Conservation (phyloP, 495 filamentous ascomycete genomes). For the Talaromyces stipitatus region DNA sequence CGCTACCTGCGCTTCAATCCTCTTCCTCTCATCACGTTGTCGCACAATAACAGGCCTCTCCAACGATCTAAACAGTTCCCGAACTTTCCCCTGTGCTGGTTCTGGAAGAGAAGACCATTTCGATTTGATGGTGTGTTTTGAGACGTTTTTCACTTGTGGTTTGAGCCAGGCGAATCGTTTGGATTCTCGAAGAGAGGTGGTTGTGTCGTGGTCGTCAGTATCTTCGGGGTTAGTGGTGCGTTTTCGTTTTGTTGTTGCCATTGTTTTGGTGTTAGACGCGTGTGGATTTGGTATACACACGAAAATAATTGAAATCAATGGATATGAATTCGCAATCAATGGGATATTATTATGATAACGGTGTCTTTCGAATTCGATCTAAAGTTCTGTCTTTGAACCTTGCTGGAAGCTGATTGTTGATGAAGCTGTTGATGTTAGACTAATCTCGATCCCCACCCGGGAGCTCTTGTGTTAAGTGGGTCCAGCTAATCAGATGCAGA, state of each 20-base stretch:
- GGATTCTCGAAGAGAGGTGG: not conserved
- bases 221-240: slow-evolving; percentile 13
- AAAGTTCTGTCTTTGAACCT: too few species aligned
- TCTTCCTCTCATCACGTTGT: slow-evolving; percentile 46
- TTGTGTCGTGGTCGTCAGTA: slow-evolving; percentile 11
- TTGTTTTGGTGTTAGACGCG: not conserved
- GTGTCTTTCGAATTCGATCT: too few species aligned
- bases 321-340: too few species aligned
- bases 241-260: slow-evolving; percentile 20
- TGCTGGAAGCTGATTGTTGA: too few species aligned
- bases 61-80: slow-evolving; percentile 43
- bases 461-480: too few species aligned
- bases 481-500: too few species aligned
- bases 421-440: too few species aligned
- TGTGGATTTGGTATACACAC: too few species aligned
- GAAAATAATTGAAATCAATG: too few species aligned
- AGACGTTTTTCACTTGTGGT: slow-evolving; percentile 42
- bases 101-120: slow-evolving; percentile 53
- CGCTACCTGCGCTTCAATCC: slow-evolving; percentile 47
- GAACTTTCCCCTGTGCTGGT: slow-evolving; percentile 42
- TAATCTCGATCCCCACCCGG: too few species aligned
- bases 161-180: slow-evolving; percentile 40
- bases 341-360: too few species aligned
- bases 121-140: slow-evolving; percentile 46
- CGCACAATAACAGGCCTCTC: slow-evolving; percentile 49